These are phyloP conservation scores for Priceomyces melissophilus DNA, from an alignment of 805 yeast genomes.

Conservation along the genomic window DNA sequence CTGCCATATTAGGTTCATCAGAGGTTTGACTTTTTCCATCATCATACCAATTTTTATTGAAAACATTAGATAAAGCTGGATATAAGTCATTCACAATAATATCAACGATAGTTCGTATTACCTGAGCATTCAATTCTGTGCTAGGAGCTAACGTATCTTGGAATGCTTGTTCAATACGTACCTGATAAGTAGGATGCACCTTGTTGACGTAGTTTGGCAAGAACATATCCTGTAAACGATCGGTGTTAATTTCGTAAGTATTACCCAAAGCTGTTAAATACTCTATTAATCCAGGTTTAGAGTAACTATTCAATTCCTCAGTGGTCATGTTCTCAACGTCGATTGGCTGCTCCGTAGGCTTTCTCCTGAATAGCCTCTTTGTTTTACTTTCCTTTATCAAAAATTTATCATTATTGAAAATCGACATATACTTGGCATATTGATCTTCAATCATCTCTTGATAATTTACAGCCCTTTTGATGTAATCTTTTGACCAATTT, in stretches of 20 bases:
- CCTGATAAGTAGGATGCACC: slow-evolving; percentile 47
- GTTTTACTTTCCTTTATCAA: slow-evolving; percentile 43
- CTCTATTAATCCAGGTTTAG: slow-evolving; percentile 70
- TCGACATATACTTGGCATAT: slow-evolving; percentile 36
- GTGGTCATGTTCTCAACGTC: slow-evolving; percentile 40
- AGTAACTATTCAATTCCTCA: slow-evolving; percentile 33
- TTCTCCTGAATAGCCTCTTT: slow-evolving; percentile 32
- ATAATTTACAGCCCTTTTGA: slow-evolving; percentile 64
- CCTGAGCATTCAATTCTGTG: slow-evolving; percentile 76
- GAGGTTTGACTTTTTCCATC: slow-evolving; percentile 30
- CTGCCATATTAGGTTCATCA: slow-evolving; percentile 45
- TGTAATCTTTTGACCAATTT: slow-evolving; percentile 60
- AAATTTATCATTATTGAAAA: slow-evolving; percentile 37
- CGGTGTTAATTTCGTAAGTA: slow-evolving; percentile 77
- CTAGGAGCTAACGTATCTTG: slow-evolving; percentile 52
- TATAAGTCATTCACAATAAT: slow-evolving; percentile 71
- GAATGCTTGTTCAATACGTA: slow-evolving; percentile 32
- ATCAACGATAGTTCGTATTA: slow-evolving; percentile 63
- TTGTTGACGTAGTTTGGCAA: slow-evolving; percentile 58
- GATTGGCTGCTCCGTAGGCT: slow-evolving; percentile 12
- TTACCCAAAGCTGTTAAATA: slow-evolving; percentile 80
- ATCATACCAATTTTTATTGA: slow-evolving; percentile 70
- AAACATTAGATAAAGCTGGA: slow-evolving; percentile 57
- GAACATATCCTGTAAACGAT: slow-evolving; percentile 61
- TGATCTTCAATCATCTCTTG: slow-evolving; percentile 47